Base-by-base conservation (phyloP, 1,139 yeast species). In the Arxiozyma telluris region DNA sequence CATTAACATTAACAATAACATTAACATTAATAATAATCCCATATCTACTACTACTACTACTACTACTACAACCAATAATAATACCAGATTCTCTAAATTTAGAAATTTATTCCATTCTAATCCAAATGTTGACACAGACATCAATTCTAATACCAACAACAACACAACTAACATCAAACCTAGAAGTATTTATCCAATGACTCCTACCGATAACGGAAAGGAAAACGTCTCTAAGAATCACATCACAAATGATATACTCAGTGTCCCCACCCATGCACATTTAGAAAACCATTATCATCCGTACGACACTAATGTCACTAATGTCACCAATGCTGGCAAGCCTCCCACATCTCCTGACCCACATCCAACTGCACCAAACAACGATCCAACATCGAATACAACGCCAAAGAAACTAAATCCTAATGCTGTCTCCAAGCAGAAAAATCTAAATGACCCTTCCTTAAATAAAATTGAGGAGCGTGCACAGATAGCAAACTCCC, bases 381-480 rank as follows among this genome's bases (percentile, higher is more conserved):
- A 27, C 2, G 30, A 27, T 27, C 11, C 30, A 8, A 27, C 11
- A 27, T 27, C 11, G 11, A 8, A 34, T 34, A 15, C n/a, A 12
- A 34, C 17, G 12, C 39, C 39, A 11, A 34, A 34, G 6, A 15
- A 2, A 4, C 3, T 12, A 34, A 34, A 41, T 9, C 22, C 27
- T 11, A 47, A n/a, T 18, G 11, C 23, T n/a, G 15, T 9, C 8
- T 42, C 46, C 42, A 42, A 17, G 1, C 51, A 27, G 42, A 42
- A 25, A 38, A 11, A 34, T 46, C 39, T 58, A 39, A 66, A 68
- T 53, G 62, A 61, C 44, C 51, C 56, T 12, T 67, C 71, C 0
- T 57, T 66, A 34, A 64, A 64, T 53, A 63, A 64, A 50, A 67
- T 65, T 22, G 63, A 65, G 43, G 71, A 67, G 54, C 59, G 64